A percentile compares a stretch with the other conserved stretches of the same genome.
Evolutionary conservation across 768 basidiomycete species (phyloP).

Genomic region (Lactarius vividus): DNA sequence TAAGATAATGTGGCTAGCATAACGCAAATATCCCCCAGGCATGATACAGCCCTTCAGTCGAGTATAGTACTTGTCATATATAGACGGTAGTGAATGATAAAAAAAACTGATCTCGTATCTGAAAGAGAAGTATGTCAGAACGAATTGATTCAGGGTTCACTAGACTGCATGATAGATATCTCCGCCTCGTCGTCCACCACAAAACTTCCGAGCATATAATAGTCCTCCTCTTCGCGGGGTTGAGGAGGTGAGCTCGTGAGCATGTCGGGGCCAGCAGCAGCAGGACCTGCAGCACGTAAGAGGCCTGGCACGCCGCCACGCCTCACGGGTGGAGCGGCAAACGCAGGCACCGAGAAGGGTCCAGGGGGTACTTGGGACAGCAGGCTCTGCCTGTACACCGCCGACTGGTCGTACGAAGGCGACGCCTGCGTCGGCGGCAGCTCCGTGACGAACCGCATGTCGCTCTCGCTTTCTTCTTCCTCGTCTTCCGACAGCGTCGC

Average conservation of each 20-base stretch:
- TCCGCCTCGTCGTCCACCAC: conserved; percentile 78
- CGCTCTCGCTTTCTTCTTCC: conserved; percentile 52
- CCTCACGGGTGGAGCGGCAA: conserved; percentile 51
- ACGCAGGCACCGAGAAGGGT: conserved; percentile 44
- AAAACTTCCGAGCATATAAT: conserved; percentile 74
- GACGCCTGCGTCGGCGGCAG: conserved; percentile 65
- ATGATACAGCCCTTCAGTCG: not conserved
- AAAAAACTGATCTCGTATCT: not conserved
- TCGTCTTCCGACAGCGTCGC: conserved; percentile 46
- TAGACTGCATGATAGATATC: conserved; percentile 43
- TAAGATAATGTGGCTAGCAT: not conserved
- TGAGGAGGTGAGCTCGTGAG: conserved; percentile 61
- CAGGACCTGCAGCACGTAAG: conserved; percentile 29
- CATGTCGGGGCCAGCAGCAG: conserved; percentile 35
- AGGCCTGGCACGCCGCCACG: conserved; percentile 35
- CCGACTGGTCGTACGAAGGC: conserved; percentile 69
- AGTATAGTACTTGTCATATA: not conserved
- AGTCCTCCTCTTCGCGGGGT: conserved; percentile 51
- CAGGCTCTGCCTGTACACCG: conserved; percentile 67
- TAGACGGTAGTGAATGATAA: not conserved
- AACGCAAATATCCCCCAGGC: not conserved
- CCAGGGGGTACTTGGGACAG: conserved; percentile 59
- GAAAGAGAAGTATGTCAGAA: not conserved
- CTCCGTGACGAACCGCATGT: conserved; percentile 63
- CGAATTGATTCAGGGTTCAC: conserved; percentile 21